A percentile compares a stretch with the other conserved stretches of the same genome.
Conservation (phyloP, 306 rosid species). For the Citrullus amarus region DNA sequence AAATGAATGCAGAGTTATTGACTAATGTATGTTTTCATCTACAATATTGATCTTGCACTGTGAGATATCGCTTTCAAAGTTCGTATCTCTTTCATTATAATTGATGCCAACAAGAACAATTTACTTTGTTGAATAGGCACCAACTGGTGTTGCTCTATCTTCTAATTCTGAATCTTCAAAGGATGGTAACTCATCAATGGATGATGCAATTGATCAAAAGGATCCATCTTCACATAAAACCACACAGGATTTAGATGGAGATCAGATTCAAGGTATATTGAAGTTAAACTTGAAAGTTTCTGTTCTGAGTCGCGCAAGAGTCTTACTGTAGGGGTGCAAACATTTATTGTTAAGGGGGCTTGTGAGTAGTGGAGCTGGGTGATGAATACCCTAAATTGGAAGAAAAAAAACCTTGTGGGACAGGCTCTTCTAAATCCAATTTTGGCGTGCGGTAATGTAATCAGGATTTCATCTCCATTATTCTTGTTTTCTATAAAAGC, state of each 20-base stretch:
- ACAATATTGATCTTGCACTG: neutral
- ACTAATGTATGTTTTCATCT: neutral
- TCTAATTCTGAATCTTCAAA: conserved; percentile 44
- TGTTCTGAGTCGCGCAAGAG: neutral
- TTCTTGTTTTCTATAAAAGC: neutral
- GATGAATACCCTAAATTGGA: too few relatives aligned
- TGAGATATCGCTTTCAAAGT: neutral
- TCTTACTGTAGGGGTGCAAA: too few relatives aligned
- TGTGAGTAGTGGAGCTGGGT: too few relatives aligned
- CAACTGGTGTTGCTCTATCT: conserved; percentile 36
- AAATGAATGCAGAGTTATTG: neutral
- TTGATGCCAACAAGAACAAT: neutral
- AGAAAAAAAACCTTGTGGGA: too few relatives aligned
- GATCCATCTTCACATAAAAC: conserved; percentile 29
- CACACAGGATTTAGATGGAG: conserved; percentile 10
- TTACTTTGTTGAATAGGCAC: conserved; percentile 29
- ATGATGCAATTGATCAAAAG: conserved; percentile 18
- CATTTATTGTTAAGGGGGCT: too few relatives aligned
- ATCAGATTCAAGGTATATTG: conserved; percentile 10
- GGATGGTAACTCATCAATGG: conserved; percentile 20
- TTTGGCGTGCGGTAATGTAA: neutral
- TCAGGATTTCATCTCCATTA: neutral
- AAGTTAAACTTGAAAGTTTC: neutral
- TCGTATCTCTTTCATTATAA: neutral
- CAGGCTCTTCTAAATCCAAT: too few relatives aligned